Conservation (phyloP, 208 protist genomes). For the Trypanosoma lewisi region DNA sequence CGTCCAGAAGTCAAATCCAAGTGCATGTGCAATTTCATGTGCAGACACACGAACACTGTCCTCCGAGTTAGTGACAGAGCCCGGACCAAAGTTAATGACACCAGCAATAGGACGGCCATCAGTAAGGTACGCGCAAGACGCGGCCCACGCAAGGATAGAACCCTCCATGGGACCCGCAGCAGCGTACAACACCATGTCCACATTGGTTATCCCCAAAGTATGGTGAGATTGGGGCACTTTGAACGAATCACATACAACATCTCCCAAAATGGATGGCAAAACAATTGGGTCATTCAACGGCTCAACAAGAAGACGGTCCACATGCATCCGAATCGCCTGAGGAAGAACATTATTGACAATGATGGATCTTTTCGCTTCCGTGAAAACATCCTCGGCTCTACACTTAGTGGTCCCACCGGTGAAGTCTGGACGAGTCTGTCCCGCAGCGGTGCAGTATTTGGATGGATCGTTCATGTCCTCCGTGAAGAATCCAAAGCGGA, state of each 20-base stretch:
- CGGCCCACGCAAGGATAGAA: background rate
- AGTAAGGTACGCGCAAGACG: constrained; percentile 35
- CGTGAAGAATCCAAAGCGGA: constrained; percentile 41
- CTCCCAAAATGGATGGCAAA: background rate
- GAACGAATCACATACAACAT: background rate
- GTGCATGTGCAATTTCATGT: constrained; percentile 40
- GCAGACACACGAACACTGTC: constrained; percentile 21
- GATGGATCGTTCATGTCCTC: constrained; percentile 30
- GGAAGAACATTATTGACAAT: no score
- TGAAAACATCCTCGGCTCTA: background rate
- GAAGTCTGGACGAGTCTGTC: constrained; percentile 23
- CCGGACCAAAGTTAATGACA: constrained; percentile 23
- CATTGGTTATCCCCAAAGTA: no score
- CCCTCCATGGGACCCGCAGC: background rate
- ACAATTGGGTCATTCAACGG: background rate
- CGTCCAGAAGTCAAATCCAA: constrained; percentile 24
- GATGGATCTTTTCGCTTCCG: no score
- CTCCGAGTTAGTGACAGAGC: constrained; percentile 1
- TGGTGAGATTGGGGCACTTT: background rate
- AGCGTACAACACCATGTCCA: background rate
- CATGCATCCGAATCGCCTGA: background rate
- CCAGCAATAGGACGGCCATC: constrained; percentile 23
- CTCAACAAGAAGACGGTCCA: background rate
- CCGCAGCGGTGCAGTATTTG: constrained; percentile 37
- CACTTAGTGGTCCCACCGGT: constrained; percentile 20